phyloP scores from a whole-genome alignment of 495 filamentous ascomycete species.

The Wilcoxina mikolae region DNA sequence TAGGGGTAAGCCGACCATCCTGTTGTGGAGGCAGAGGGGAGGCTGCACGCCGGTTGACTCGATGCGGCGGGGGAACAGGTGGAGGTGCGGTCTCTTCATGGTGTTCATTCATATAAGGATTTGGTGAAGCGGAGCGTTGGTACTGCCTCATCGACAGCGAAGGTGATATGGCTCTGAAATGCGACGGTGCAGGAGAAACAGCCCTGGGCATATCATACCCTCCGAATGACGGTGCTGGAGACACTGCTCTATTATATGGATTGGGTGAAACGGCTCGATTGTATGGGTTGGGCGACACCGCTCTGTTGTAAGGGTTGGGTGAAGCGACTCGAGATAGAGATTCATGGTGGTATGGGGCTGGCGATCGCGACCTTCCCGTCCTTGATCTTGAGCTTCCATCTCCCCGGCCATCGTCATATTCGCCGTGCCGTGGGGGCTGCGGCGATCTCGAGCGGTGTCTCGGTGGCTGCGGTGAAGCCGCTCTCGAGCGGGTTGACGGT shows the following conservation, averaged over 20 bases:
- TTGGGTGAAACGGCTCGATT: slow-evolving; percentile 33
- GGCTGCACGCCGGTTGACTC: slow-evolving; percentile 3
- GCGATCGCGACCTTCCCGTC: slow-evolving; percentile 28
- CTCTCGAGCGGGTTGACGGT: slow-evolving; percentile 18
- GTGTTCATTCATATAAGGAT: slow-evolving; percentile 28
- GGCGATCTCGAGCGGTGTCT: slow-evolving; percentile 13
- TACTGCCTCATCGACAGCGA: background rate
- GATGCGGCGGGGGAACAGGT: slow-evolving; percentile 20
- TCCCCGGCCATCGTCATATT: slow-evolving; percentile 7
- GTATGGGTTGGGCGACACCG: slow-evolving; percentile 30
- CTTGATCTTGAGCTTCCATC: slow-evolving; percentile 7
- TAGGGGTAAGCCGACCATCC: slow-evolving; percentile 33
- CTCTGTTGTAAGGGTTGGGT: slow-evolving; percentile 31
- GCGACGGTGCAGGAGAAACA: slow-evolving; percentile 29
- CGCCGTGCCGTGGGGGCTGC: slow-evolving; percentile 31
- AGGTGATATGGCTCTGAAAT: slow-evolving; percentile 29
- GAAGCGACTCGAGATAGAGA: slow-evolving; percentile 18
- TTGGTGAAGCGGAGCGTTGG: slow-evolving; percentile 33
- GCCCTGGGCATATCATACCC: slow-evolving; percentile 24
- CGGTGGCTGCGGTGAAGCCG: slow-evolving; percentile 21
- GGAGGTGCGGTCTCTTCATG: slow-evolving; percentile 9
- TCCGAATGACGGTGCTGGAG: slow-evolving; percentile 42
- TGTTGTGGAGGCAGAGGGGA: slow-evolving; percentile 41
- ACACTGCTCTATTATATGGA: slow-evolving; percentile 15
- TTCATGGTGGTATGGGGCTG: slow-evolving; percentile 29